Evolutionary conservation across 2,329 filamentous ascomycete genomes (phyloP), one percentile per base, ranked within the genome.

Genomic region (Decorospora gaudefroyi): DNA sequence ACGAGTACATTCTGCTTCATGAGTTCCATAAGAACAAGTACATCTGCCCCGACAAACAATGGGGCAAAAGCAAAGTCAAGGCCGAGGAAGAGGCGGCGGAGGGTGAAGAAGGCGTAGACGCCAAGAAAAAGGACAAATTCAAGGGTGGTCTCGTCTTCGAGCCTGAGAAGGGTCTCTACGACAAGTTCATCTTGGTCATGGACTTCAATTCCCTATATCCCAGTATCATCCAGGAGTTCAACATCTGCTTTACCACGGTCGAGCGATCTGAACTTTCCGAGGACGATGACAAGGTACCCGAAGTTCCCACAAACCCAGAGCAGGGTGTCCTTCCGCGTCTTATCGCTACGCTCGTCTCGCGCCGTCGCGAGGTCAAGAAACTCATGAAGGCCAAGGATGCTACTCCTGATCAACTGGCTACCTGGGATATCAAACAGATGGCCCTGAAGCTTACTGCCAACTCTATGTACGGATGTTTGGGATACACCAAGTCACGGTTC

Each of bases 121-220:
- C 81, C 47, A 99, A 96, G 75, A 99, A 97, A 78, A 99, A 96
- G 72, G 95, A 99, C 74, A 99, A 97, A 72, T 99, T 87, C 78
- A 97, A 99, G 76, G 93, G 93, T 67, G 93, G 95, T 78, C 84
- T 99, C 21, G 93, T 99, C 44, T 97, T 99, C 61, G 93, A 99
- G 70, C 93, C 93, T 4, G 91, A 97, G 69, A 96, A 92, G 71
- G 93, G 95, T 12, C 80, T 99, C 4, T 99, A 99, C 67, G 93
- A 99, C 79, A 95, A 95, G 73, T 96, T 95, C 70, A 88, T 99
- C 40, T 81, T 99, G 42, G 95, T 99, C 71, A 99, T 99, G 95
- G 93, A 99, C 77, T 99, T 99, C 78, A 99, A 99, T 80, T 96
- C 91, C 61, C 78, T 99, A 51, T 99, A 99, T 64, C 93, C 93